phyloP scores from a whole-genome alignment of 1,284 basidiomycete genomes.

The Rhodofomes roseus region DNA sequence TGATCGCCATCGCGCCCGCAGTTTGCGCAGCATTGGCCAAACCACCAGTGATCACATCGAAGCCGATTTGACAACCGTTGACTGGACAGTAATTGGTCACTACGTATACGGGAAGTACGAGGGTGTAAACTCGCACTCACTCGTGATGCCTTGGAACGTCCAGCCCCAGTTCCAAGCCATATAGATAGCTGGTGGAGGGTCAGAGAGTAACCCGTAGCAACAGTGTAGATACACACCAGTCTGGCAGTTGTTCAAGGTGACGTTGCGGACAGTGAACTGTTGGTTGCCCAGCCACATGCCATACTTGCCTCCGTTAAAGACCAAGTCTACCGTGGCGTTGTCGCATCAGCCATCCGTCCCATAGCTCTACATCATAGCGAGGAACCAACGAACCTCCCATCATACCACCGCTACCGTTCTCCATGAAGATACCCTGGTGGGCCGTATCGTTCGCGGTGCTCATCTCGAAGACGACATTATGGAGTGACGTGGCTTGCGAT shows the following conservation, averaged over 20 bases:
- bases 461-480: slow-evolving; percentile 60
- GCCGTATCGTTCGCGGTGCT: slow-evolving; percentile 49
- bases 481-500: slow-evolving; percentile 71
- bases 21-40: slow-evolving; percentile 20
- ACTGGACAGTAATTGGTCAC: slow-evolving; percentile 27
- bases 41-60: slow-evolving; percentile 47
- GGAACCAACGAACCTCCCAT: slow-evolving; percentile 58
- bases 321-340: slow-evolving; percentile 38
- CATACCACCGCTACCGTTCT: slow-evolving; percentile 71
- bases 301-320: slow-evolving; percentile 53
- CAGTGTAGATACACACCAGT: slow-evolving; percentile 10
- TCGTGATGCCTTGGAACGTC: slow-evolving; percentile 41
- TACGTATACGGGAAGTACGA: background rate
- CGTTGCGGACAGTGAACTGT: slow-evolving; percentile 57
- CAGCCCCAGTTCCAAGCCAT: slow-evolving; percentile 62
- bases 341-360: background rate
- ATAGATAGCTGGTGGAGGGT: slow-evolving; percentile 16
- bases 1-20: slow-evolving; percentile 53
- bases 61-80: slow-evolving; percentile 47
- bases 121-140: slow-evolving; percentile 13
- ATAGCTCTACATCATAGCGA: background rate
- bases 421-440: slow-evolving; percentile 67
- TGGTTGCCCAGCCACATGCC: slow-evolving; percentile 56
- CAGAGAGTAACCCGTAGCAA: background rate
- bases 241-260: slow-evolving; percentile 54